These are phyloP conservation scores for Quercus berberidifolia DNA, from an alignment of 306 rosid genomes.

Conservation along the genomic window DNA sequence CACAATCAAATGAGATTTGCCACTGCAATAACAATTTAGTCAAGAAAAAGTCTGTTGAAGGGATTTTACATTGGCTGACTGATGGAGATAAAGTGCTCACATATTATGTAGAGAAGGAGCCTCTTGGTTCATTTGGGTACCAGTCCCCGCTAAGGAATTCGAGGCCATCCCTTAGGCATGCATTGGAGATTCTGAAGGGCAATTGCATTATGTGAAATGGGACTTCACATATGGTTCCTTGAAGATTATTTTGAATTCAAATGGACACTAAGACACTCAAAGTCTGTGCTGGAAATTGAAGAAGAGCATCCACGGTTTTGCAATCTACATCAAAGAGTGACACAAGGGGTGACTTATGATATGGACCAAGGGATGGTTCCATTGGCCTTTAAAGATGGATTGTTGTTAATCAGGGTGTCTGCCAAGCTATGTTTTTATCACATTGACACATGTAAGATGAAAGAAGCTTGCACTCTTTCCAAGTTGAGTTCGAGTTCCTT, in stretches of 20 bases:
- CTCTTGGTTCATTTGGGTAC: slow-evolving; percentile 41
- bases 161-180: slow-evolving; percentile 35
- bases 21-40: slow-evolving; percentile 14
- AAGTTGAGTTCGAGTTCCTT: slow-evolving; percentile 33
- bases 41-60: slow-evolving; percentile 26
- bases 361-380: slow-evolving; percentile 49
- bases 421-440: slow-evolving; percentile 33
- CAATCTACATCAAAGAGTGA: slow-evolving; percentile 32
- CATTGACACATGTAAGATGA: slow-evolving; percentile 22
- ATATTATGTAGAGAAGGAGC: too few relatives aligned
- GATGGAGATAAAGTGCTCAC: too few relatives aligned
- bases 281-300: slow-evolving; percentile 48
- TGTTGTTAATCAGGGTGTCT: slow-evolving; percentile 42
- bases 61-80: too few relatives aligned
- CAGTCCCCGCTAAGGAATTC: slow-evolving; percentile 36
- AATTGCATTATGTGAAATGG: slow-evolving; percentile 49
- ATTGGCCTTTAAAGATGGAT: slow-evolving; percentile 46
- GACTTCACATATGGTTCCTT: slow-evolving; percentile 55
- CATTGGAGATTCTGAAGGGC: slow-evolving; percentile 57
- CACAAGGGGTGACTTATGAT: neutral
- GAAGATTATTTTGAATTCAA: slow-evolving; percentile 49
- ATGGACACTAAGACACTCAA: slow-evolving; percentile 40
- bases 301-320: slow-evolving; percentile 25
- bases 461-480: slow-evolving; percentile 25
- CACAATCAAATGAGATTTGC: slow-evolving; percentile 40